Evolutionary conservation across 148 eudicot genomes (phyloP).

Genomic region (Diospyros lotus): DNA sequence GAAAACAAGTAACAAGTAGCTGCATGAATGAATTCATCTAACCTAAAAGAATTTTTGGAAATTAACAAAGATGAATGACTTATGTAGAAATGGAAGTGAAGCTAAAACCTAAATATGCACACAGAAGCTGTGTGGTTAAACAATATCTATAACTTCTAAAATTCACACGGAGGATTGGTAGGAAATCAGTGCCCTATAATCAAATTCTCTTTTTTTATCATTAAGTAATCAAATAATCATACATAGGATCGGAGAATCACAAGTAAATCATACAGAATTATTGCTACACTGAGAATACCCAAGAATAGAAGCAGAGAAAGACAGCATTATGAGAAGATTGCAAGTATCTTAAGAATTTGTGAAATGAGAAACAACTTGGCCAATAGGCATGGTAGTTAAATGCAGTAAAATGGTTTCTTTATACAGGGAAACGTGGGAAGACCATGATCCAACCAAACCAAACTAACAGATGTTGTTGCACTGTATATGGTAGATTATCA

Average conservation of each 20-base stretch:
- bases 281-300: too few relatives aligned
- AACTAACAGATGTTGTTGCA: not conserved
- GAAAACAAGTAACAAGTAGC: constrained; percentile 20
- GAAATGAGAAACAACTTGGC: too few relatives aligned
- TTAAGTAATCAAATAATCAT: too few relatives aligned
- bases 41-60: not conserved
- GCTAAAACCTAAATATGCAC: not conserved
- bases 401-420: not conserved
- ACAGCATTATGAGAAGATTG: too few relatives aligned
- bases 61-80: not conserved
- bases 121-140: not conserved
- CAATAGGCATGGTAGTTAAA: not conserved
- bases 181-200: not conserved
- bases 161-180: not conserved
- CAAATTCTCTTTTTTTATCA: too few relatives aligned
- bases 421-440: not conserved
- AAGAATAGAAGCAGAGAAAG: too few relatives aligned
- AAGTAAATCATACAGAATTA: too few relatives aligned
- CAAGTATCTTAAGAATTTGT: too few relatives aligned
- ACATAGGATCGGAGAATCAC: too few relatives aligned
- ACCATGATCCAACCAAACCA: not conserved
- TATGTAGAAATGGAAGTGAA: not conserved
- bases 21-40: not conserved
- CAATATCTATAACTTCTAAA: not conserved
- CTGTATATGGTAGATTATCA: not conserved